Evolutionary conservation across 2,329 filamentous ascomycete species (phyloP).

Genomic region (Monascus ruber): DNA sequence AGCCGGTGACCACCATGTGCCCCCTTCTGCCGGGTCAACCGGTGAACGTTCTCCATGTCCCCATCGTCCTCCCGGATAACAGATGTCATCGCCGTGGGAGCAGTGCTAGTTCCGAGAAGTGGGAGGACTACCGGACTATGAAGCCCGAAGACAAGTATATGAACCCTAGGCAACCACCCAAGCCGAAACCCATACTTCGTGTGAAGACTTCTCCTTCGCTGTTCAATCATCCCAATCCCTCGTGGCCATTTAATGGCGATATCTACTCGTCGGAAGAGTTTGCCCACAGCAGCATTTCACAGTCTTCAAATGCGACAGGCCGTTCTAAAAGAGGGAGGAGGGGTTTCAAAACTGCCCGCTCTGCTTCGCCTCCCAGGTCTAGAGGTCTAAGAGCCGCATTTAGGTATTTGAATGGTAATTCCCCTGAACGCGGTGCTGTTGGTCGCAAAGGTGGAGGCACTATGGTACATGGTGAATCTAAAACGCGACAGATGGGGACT

Average conservation of each 20-base stretch:
- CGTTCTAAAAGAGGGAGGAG: conserved; percentile 4
- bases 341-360: conserved; percentile 14
- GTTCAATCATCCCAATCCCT: conserved; percentile 12
- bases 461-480: not conserved
- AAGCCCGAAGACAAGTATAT: conserved; percentile 66
- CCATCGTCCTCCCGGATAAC: conserved; percentile 48
- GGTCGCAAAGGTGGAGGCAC: not conserved
- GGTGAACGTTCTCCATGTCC: conserved; percentile 75
- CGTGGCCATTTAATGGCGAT: conserved; percentile 15
- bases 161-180: conserved; percentile 51
- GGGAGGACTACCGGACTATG: conserved; percentile 57
- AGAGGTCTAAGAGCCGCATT: conserved; percentile 28
- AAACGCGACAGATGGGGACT: not conserved
- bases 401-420: conserved; percentile 20
- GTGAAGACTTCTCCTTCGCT: conserved; percentile 35
- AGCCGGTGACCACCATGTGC: conserved; percentile 66
- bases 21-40: conserved; percentile 79
- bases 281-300: conserved; percentile 21
- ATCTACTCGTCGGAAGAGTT: conserved; percentile 13
- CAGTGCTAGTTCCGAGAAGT: conserved; percentile 50
- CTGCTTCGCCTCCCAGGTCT: conserved; percentile 25
- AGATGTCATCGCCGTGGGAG: conserved; percentile 47
- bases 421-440: conserved; percentile 7
- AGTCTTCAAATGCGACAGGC: conserved; percentile 19
- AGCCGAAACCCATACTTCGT: conserved; percentile 30